A percentile compares a stretch with the other conserved stretches of the same genome.
Conservation (phyloP, 140 eudicot species). For the Flaveria floridana region DNA sequence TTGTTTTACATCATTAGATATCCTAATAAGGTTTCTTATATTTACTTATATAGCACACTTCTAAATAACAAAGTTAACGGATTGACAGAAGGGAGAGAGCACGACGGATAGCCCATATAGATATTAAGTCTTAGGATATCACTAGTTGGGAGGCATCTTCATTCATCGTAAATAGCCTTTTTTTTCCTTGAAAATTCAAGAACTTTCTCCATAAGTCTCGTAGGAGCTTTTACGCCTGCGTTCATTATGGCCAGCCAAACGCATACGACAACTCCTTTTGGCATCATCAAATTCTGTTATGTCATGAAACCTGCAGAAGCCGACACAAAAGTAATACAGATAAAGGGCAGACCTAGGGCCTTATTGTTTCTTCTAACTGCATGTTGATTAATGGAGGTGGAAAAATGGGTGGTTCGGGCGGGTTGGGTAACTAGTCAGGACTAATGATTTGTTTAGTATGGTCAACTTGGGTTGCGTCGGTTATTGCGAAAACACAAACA, state of each 20-base stretch:
- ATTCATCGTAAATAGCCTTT: constrained; percentile 12
- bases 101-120: constrained; percentile 29
- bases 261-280: constrained; percentile 89
- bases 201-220: constrained; percentile 53
- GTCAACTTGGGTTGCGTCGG: neutral
- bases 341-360: neutral
- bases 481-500: neutral
- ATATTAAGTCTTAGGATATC: constrained; percentile 21
- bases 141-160: constrained; percentile 13
- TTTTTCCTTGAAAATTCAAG: constrained; percentile 19
- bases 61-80: constrained; percentile 21
- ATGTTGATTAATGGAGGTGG: neutral
- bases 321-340: constrained; percentile 21
- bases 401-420: neutral
- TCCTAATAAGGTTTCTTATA: constrained; percentile 17
- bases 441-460: neutral
- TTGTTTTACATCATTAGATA: neutral
- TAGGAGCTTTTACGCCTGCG: constrained; percentile 76
- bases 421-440: neutral
- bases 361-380: neutral
- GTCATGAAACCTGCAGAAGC: constrained; percentile 73
- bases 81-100: constrained; percentile 87
- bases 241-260: constrained; percentile 87
- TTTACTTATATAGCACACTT: constrained; percentile 28
- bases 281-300: constrained; percentile 75